A percentile compares a stretch with the other conserved stretches of the same genome.
phyloP scores from a whole-genome alignment of 1,284 basidiomycete genomes.

The Apiotrichum domesticum region DNA sequence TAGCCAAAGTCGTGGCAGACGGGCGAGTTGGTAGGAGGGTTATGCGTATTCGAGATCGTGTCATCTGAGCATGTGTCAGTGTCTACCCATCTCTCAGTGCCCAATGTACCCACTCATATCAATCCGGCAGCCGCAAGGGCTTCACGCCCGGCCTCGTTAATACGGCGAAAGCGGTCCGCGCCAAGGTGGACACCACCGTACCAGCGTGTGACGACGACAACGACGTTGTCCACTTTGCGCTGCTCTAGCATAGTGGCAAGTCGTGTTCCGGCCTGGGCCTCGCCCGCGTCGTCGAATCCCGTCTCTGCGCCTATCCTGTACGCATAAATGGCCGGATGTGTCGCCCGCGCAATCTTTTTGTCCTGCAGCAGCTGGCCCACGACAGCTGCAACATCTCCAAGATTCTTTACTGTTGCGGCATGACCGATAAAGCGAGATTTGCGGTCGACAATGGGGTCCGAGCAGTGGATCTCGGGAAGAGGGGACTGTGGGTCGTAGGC shows the following conservation, averaged over 20 bases:
- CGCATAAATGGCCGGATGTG: constrained; percentile 81
- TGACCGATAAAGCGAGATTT: constrained; percentile 77
- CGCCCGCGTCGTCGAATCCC: constrained; percentile 86
- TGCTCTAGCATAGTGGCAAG: constrained; percentile 81
- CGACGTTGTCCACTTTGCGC: constrained; percentile 60
- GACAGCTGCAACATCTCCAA: constrained; percentile 67
- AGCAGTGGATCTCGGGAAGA: neutral
- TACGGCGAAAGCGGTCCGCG: constrained; percentile 85
- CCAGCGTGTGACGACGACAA: constrained; percentile 64
- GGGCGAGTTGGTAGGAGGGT: no score
- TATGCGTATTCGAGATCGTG: no score
- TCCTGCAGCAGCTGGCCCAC: constrained; percentile 67
- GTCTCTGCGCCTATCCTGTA: constrained; percentile 46
- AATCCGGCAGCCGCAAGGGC: constrained; percentile 58
- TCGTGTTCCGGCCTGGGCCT: constrained; percentile 78
- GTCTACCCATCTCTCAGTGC: no score
- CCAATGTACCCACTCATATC: no score
- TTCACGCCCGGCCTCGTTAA: constrained; percentile 78
- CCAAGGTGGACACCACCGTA: constrained; percentile 60
- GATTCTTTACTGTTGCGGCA: constrained; percentile 68
- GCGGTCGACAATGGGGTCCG: constrained; percentile 59
- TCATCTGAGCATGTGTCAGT: no score
- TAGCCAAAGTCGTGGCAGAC: no score
- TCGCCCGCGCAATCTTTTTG: constrained; percentile 54
- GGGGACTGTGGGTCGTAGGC: no score